Conservation (phyloP, 371 early-diverging fungal genomes). For the Mortierella sp. region DNA sequence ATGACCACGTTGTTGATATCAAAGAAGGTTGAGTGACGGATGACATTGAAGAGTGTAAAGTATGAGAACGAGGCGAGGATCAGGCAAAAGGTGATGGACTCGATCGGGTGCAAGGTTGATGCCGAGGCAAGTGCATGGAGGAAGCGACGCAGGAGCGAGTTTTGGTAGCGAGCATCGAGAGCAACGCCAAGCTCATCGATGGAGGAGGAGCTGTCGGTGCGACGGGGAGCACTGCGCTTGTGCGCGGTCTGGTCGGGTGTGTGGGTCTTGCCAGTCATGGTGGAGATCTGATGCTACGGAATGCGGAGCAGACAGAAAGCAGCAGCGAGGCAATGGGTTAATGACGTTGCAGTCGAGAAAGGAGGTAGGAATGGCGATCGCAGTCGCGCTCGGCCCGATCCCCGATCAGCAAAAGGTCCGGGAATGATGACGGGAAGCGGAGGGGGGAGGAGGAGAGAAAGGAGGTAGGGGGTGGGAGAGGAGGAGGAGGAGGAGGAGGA, state of each 20-base stretch:
- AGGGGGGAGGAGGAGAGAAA: too few species aligned
- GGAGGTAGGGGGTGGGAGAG: not conserved
- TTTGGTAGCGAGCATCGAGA: constrained; percentile 35
- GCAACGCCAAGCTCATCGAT: constrained; percentile 25
- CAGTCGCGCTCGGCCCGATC: too few species aligned
- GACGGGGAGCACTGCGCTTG: constrained; percentile 11
- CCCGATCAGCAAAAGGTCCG: too few species aligned
- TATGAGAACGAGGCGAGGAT: constrained; percentile 80
- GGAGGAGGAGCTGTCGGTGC: constrained; percentile 6
- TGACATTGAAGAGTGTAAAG: constrained; percentile 80
- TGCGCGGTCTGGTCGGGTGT: constrained; percentile 37
- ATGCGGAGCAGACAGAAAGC: not conserved
- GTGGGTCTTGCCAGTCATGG: constrained; percentile 53
- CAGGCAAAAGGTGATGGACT: constrained; percentile 80
- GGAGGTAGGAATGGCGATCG: too few species aligned
- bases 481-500: constrained; percentile 3
- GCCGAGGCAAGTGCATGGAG: constrained; percentile 43
- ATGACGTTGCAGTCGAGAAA: not conserved
- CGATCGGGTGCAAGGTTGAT: constrained; percentile 80
- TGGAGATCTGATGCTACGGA: not conserved
- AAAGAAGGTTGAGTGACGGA: constrained; percentile 77
- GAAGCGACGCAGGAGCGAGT: constrained; percentile 50
- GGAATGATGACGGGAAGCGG: too few species aligned
- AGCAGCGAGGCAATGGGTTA: not conserved
- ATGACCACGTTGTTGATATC: constrained; percentile 60